Conservation (phyloP, 225 moss, liverwort and hornwort species). For the Pleurozium schreberi region DNA sequence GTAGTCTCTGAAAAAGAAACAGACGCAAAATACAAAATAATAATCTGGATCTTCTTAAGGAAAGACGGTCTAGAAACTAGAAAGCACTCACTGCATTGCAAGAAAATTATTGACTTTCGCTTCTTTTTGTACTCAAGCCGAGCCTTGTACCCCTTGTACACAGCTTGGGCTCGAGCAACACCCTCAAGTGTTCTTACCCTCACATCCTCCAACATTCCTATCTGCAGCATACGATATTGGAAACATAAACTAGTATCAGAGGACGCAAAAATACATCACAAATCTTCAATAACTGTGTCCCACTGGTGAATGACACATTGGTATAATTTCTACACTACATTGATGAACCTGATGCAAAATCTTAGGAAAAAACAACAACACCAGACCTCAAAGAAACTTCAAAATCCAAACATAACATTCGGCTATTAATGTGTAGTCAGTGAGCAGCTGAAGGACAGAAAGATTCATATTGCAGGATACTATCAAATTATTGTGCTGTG, state of each 20-base stretch:
- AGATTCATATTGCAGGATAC: neutral
- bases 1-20: neutral
- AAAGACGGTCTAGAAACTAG: neutral
- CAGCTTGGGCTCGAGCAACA: conserved; percentile 66
- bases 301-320: neutral
- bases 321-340: neutral
- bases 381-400: neutral
- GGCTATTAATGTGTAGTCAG: neutral
- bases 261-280: neutral
- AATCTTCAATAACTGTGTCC: neutral
- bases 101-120: conserved; percentile 47
- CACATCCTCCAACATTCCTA: conserved; percentile 91
- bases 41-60: neutral
- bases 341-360: neutral
- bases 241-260: neutral
- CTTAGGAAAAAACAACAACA: neutral
- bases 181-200: conserved; percentile 81
- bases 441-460: neutral
- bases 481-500: neutral
- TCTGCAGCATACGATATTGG: conserved; percentile 37
- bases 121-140: conserved; percentile 57
- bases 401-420: neutral
- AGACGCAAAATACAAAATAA: neutral
- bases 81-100: conserved; percentile 68
- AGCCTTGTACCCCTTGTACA: conserved; percentile 77